Conservation (phyloP, 208 protist genomes). For the Trypanosoma avium region DNA sequence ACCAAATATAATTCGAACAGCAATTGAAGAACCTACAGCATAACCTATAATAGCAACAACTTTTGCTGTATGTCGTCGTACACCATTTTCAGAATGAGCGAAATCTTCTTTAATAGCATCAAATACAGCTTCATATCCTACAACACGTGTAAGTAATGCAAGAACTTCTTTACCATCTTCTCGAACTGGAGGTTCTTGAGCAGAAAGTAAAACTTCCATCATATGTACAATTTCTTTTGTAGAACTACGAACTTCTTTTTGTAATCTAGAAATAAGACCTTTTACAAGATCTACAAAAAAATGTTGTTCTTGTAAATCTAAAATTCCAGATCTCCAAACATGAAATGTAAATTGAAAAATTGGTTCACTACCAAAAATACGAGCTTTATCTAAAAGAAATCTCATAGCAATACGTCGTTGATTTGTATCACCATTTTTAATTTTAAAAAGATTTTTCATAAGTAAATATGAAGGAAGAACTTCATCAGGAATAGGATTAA, state of each 20-base stretch:
- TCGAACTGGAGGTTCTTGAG: constrained; percentile 97
- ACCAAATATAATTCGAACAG: constrained; percentile 97
- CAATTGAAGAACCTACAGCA: constrained; percentile 94
- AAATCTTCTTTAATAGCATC: constrained; percentile 98
- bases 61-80: constrained; percentile 98
- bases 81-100: constrained; percentile 96
- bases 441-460: constrained; percentile 98
- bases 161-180: constrained; percentile 99
- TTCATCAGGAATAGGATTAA: constrained; percentile 85
- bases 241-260: constrained; percentile 95
- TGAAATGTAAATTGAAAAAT: constrained; percentile 99
- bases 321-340: constrained; percentile 95
- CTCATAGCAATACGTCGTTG: constrained; percentile 96
- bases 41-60: constrained; percentile 97
- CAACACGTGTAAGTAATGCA: constrained; percentile 98
- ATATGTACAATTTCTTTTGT: constrained; percentile 99
- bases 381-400: constrained; percentile 97
- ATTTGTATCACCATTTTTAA: constrained; percentile 99
- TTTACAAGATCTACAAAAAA: constrained; percentile 99
- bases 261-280: constrained; percentile 97
- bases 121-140: constrained; percentile 98
- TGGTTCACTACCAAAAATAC: constrained; percentile 96
- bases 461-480: constrained; percentile 95
- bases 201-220: constrained; percentile 98
- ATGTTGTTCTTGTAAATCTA: constrained; percentile 99